These are phyloP conservation scores for Jamesozyma jinghongensis DNA, from an alignment of 805 yeast species.

Conservation along the genomic window DNA sequence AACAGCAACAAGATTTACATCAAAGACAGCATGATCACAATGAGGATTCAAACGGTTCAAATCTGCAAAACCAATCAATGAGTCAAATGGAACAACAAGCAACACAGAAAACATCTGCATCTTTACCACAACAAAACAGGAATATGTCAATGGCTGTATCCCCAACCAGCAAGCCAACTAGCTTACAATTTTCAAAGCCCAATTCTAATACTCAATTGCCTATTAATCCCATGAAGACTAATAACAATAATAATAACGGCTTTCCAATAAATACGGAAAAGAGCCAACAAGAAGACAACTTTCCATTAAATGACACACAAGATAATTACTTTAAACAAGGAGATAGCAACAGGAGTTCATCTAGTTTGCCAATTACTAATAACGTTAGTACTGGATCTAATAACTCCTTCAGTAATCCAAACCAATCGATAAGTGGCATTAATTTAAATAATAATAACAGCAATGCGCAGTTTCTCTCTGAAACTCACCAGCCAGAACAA, in stretches of 20 bases:
- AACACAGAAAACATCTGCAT: slow-evolving; percentile 6
- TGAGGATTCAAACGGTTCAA: not conserved
- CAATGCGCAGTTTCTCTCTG: too few relatives aligned
- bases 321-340: too few relatives aligned
- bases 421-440: too few relatives aligned
- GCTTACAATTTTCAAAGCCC: too few relatives aligned
- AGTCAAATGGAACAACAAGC: slow-evolving; percentile 5
- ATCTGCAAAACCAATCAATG: not conserved
- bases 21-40: slow-evolving; percentile 16
- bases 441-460: too few relatives aligned
- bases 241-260: slow-evolving; percentile 1
- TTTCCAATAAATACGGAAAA: not conserved
- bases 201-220: not conserved
- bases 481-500: too few relatives aligned
- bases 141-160: not conserved
- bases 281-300: not conserved
- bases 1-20: slow-evolving; percentile 27
- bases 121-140: not conserved
- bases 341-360: too few relatives aligned
- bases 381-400: too few relatives aligned
- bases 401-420: too few relatives aligned
- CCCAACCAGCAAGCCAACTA: too few relatives aligned
- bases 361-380: too few relatives aligned
- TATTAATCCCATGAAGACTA: slow-evolving; percentile 1
- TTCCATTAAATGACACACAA: not conserved